Evolutionary conservation across 1,284 basidiomycete genomes (phyloP), one percentile per base, ranked within the genome.

Genomic region (Sporisorium scitamineum): DNA sequence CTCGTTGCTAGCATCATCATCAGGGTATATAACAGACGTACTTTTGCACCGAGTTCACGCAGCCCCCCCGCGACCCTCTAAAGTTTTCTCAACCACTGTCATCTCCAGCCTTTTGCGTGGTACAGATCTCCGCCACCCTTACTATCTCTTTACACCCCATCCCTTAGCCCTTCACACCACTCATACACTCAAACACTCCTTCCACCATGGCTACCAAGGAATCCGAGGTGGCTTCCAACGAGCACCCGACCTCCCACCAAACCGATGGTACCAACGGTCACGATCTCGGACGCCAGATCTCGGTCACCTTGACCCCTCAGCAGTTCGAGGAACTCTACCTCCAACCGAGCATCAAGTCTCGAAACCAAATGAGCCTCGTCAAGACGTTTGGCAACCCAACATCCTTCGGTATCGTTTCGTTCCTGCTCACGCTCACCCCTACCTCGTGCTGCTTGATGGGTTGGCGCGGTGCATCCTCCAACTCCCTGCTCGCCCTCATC

Each of bases 271-370:
- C 42, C 32, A 60, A 42, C 29, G 69, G 69, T 13, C 60, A 75
- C 39, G 76, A 76, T 14, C 65, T 80, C 32, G 64, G 66, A 18
- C 69, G 76, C 11, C 78, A 78, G 53, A 73, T 79, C 54, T 76
- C 72, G 34, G 77, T 80, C 63, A 76, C 72, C 7, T 55, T 80
- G 27, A 80, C 73, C 5, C 70, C 55, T 3, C 64, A 73, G 55
- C 78, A 80, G 45, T 80, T 80, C 54, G 78, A 79, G 44, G 65
- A 70, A 44, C 58, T 80, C 9, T 80, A 80, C 64, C 51, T 80
- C 5, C 78, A 80, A 44, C 78, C 78, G 5, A 47, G 54, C 27
- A 45, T 70, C 59, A 74, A 72, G 54, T 70, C 67, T 0, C 44
- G 66, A 0, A 47, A 48, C 22, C 74, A 77, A 20, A 22, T 57